Evolutionary conservation across 345 rosid genomes (phyloP).

Genomic region (Noccaea bulbosa): DNA sequence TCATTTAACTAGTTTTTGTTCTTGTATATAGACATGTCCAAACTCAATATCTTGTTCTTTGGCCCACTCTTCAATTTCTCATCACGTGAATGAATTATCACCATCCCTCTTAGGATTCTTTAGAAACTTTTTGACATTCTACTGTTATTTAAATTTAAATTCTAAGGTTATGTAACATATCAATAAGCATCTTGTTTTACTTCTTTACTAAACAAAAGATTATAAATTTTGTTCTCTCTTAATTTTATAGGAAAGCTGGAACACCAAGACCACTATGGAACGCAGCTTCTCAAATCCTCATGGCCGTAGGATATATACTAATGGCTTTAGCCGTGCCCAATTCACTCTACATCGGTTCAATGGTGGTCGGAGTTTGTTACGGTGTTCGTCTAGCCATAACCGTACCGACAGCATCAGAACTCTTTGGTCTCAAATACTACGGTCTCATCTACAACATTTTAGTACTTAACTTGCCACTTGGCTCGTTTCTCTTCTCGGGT

Average conservation of each 20-base stretch:
- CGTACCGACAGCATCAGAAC: conserved; percentile 90
- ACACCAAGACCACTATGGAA: conserved; percentile 94
- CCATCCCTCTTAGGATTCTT: neutral
- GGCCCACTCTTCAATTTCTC: neutral
- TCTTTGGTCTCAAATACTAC: conserved; percentile 87
- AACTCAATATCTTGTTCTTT: conserved; percentile 10
- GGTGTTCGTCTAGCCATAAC: conserved; percentile 92
- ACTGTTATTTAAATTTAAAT: neutral
- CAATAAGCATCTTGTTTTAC: conserved; percentile 2
- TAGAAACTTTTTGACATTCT: neutral
- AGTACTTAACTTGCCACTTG: conserved; percentile 90
- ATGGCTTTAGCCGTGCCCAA: conserved; percentile 84
- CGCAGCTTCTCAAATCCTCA: conserved; percentile 85
- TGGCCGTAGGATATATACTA: conserved; percentile 79
- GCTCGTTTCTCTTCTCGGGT: conserved; percentile 93
- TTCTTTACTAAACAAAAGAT: neutral
- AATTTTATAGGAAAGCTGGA: conserved; percentile 69
- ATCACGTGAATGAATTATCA: conserved; percentile 4
- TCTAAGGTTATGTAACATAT: neutral
- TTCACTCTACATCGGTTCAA: conserved; percentile 81
- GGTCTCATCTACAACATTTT: conserved; percentile 86
- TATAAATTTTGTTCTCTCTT: too few relatives aligned
- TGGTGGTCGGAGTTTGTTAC: conserved; percentile 84
- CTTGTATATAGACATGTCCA: conserved; percentile 25
- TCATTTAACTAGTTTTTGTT: conserved; percentile 23